phyloP scores from a whole-genome alignment of 192 early-diverging fungal species.

The Kickxella alabastrina region DNA sequence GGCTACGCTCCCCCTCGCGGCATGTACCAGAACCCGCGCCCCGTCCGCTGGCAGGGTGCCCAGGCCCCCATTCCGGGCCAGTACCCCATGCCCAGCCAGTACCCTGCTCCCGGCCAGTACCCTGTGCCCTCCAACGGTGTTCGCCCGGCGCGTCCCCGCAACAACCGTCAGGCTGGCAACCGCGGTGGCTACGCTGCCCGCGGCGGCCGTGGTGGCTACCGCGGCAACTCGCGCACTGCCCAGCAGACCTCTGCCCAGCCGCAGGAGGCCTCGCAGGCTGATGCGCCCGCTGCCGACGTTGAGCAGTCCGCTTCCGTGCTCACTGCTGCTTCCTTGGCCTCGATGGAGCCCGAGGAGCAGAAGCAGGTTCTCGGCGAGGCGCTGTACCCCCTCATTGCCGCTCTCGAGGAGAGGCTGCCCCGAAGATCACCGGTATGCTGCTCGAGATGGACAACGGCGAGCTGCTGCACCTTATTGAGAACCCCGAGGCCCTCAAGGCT shows the following conservation, averaged over 20 bases:
- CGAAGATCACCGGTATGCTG: constrained; percentile 99
- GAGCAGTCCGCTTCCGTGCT: constrained; percentile 47
- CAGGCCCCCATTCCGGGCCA: constrained; percentile 46
- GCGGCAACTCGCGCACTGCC: constrained; percentile 37
- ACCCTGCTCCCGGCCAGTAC: constrained; percentile 37
- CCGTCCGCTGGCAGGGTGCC: constrained; percentile 57
- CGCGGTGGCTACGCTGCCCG: constrained; percentile 51
- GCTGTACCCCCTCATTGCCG: constrained; percentile 83
- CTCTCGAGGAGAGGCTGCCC: constrained; percentile 67
- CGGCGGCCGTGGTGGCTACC: constrained; percentile 46
- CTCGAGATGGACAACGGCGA: constrained; percentile 98
- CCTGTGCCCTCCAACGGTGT: constrained; percentile 19
- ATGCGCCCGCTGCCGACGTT: constrained; percentile 26
- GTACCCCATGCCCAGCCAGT: constrained; percentile 50
- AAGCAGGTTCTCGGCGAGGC: constrained; percentile 97
- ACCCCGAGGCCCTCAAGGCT: constrained; percentile 65
- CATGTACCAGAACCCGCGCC: constrained; percentile 53
- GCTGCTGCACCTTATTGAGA: constrained; percentile 84
- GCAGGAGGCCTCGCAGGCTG: constrained; percentile 37
- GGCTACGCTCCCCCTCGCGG: constrained; percentile 53
- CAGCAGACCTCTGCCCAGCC: constrained; percentile 39
- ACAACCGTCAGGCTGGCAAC: constrained; percentile 46
- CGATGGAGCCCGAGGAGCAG: constrained; percentile 78
- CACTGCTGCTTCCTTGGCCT: constrained; percentile 75
- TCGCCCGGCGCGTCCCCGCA: constrained; percentile 48